Conservation (phyloP, 768 basidiomycete genomes). For the Agaricus subrufescens region DNA sequence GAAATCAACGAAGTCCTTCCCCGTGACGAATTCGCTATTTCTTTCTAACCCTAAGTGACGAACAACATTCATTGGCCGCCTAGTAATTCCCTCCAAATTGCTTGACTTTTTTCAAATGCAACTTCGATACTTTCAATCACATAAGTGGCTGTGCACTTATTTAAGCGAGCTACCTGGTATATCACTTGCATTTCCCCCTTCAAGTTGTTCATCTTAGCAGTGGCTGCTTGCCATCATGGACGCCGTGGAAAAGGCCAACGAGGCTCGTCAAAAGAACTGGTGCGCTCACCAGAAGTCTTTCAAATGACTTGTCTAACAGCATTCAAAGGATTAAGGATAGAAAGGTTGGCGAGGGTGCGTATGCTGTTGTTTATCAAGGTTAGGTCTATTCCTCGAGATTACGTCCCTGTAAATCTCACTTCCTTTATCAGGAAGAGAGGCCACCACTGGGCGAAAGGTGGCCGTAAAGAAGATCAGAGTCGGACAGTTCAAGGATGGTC, state of each 20-base stretch:
- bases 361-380: constrained; percentile 95
- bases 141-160: too few species aligned
- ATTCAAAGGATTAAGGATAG: constrained; percentile 65
- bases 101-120: too few species aligned
- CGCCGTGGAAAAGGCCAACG: constrained; percentile 75
- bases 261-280: constrained; percentile 69
- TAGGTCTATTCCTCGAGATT: constrained; percentile 11
- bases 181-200: too few species aligned
- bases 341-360: constrained; percentile 90
- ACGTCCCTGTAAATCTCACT: background rate
- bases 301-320: background rate
- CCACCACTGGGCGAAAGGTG: constrained; percentile 72
- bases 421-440: constrained; percentile 57
- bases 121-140: too few species aligned
- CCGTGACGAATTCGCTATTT: too few species aligned
- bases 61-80: too few species aligned
- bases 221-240: constrained; percentile 48
- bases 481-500: constrained; percentile 93
- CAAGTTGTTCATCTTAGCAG: too few species aligned
- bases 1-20: too few species aligned
- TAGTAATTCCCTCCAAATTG: too few species aligned
- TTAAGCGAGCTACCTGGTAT: too few species aligned
- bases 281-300: constrained; percentile 17
- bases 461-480: constrained; percentile 99
- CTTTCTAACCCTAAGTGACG: too few species aligned